These are phyloP conservation scores for Fusarium continuum DNA, from an alignment of 2,329 filamentous ascomycete species.

Conservation along the genomic window DNA sequence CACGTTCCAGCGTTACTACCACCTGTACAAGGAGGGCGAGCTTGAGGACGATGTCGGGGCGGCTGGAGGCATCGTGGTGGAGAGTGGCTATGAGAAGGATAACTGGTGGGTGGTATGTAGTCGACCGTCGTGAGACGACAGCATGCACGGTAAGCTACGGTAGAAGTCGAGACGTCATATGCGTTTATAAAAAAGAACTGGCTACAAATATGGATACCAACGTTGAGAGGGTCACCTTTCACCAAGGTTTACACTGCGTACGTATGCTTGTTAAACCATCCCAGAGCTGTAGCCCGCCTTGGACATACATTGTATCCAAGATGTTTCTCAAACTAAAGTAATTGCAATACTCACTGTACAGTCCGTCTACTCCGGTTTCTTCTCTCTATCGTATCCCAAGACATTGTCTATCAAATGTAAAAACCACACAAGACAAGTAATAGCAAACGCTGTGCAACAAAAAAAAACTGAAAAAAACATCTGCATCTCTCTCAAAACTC, in stretches of 20 bases:
- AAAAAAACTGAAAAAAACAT: slow-evolving; percentile 18
- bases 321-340: slow-evolving; percentile 13
- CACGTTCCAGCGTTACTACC: slow-evolving; percentile 91
- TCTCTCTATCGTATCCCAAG: slow-evolving; percentile 23
- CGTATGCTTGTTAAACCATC: slow-evolving; percentile 14
- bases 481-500: slow-evolving; percentile 30
- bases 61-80: slow-evolving; percentile 79
- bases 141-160: slow-evolving; percentile 9
- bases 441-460: slow-evolving; percentile 17
- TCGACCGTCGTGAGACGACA: slow-evolving; percentile 38
- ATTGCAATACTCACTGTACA: slow-evolving; percentile 37
- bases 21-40: slow-evolving; percentile 88
- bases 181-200: slow-evolving; percentile 8
- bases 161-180: slow-evolving; percentile 10
- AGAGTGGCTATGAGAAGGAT: slow-evolving; percentile 92
- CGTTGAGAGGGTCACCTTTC: slow-evolving; percentile 5
- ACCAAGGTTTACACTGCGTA: background rate
- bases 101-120: slow-evolving; percentile 92
- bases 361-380: slow-evolving; percentile 21
- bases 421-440: slow-evolving; percentile 13
- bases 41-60: slow-evolving; percentile 79
- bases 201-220: slow-evolving; percentile 7
- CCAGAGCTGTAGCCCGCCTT: slow-evolving; percentile 7
- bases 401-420: slow-evolving; percentile 27
- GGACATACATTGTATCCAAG: slow-evolving; percentile 9